Conservation (phyloP, 2,329 filamentous ascomycete species). For the Ophiostoma perfectum region DNA sequence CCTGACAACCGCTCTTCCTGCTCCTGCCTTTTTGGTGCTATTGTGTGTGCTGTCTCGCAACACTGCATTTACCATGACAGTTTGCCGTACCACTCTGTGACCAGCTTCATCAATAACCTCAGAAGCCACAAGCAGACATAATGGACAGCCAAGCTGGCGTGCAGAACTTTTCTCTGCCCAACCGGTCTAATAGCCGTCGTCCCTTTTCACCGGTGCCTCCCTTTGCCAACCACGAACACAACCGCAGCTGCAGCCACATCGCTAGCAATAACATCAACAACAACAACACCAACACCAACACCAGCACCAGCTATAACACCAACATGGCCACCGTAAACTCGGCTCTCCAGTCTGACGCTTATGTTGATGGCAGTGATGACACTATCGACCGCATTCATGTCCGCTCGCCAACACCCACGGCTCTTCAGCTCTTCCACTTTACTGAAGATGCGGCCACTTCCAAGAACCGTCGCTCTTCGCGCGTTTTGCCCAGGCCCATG, state of each 20-base stretch:
- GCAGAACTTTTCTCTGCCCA: conserved; percentile 25
- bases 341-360: background rate
- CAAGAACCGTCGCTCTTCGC: background rate
- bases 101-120: background rate
- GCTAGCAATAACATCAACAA: background rate
- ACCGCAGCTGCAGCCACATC: background rate
- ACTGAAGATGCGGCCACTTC: background rate
- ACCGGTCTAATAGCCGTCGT: conserved; percentile 16
- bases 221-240: background rate
- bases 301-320: no score
- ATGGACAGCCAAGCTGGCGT: conserved; percentile 21
- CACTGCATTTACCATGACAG: no score
- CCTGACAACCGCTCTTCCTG: conserved; percentile 7
- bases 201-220: conserved; percentile 16
- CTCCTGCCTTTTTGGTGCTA: background rate
- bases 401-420: conserved; percentile 16
- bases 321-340: background rate
- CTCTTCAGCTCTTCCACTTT: conserved; percentile 20
- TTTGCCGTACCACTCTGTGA: background rate
- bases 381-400: conserved; percentile 3
- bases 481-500: conserved; percentile 21
- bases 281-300: no score
- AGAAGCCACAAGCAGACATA: background rate
- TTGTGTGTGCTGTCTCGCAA: background rate
- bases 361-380: background rate